phyloP scores from a whole-genome alignment of 495 filamentous ascomycete genomes.

The Podospora bellae-mahoneyi region DNA sequence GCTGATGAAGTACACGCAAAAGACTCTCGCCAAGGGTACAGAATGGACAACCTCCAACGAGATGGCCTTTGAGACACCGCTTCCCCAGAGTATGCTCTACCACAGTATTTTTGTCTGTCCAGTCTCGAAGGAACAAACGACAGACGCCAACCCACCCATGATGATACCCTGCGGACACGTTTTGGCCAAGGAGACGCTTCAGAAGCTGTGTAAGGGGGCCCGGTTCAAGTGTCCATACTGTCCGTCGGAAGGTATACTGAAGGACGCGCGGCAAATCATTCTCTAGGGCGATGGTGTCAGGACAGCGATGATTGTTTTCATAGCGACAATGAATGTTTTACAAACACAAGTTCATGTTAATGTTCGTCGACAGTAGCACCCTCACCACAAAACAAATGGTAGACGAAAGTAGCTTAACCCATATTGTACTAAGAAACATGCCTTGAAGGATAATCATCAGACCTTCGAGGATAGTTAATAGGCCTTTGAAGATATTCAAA shows the following conservation, averaged over 20 bases:
- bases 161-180: slow-evolving; percentile 98
- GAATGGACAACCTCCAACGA: slow-evolving; percentile 94
- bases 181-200: slow-evolving; percentile 77
- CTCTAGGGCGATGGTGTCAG: slow-evolving; percentile 34
- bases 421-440: too few relatives aligned
- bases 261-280: slow-evolving; percentile 71
- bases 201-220: slow-evolving; percentile 69
- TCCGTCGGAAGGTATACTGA: slow-evolving; percentile 72
- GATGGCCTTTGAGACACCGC: slow-evolving; percentile 85
- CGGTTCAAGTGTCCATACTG: slow-evolving; percentile 97
- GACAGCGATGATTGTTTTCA: not conserved
- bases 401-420: too few relatives aligned
- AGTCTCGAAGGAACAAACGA: slow-evolving; percentile 92
- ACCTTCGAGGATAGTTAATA: too few relatives aligned
- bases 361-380: too few relatives aligned
- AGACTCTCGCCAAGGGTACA: slow-evolving; percentile 81
- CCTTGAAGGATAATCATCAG: too few relatives aligned
- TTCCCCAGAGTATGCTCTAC: slow-evolving; percentile 83
- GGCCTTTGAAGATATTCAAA: too few relatives aligned
- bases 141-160: slow-evolving; percentile 90
- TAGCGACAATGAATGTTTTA: not conserved
- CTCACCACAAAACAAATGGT: too few relatives aligned
- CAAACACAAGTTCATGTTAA: too few relatives aligned
- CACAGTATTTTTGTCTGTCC: slow-evolving; percentile 98
- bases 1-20: slow-evolving; percentile 73